phyloP scores from a whole-genome alignment of 768 basidiomycete genomes.

The Rhizopogon sp. region DNA sequence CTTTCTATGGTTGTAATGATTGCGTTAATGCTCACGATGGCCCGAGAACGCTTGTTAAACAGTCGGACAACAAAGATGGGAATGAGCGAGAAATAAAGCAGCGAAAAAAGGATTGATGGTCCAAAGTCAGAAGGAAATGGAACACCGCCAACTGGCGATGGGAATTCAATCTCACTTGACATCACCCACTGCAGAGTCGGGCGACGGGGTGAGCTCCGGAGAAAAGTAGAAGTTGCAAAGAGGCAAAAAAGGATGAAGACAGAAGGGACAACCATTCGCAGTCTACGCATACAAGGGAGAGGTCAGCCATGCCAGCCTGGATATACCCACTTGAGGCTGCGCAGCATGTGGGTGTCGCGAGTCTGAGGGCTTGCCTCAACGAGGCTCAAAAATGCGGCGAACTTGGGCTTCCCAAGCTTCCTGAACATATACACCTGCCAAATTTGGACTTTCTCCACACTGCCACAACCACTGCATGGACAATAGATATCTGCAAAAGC shows the following conservation, averaged over 20 bases:
- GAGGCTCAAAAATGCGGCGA: not conserved
- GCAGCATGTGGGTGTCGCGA: constrained; percentile 5
- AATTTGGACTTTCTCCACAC: not conserved
- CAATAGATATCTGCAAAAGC: too few species aligned
- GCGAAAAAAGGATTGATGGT: constrained; percentile 38
- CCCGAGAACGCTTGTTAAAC: constrained; percentile 30
- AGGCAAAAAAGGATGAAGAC: not conserved
- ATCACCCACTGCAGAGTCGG: not conserved
- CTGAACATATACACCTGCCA: not conserved
- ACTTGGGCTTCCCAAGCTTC: not conserved
- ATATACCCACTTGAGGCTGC: not conserved
- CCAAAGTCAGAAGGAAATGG: constrained; percentile 35
- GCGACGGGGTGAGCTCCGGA: not conserved
- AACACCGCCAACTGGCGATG: constrained; percentile 41
- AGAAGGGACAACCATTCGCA: not conserved
- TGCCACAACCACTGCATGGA: too few species aligned
- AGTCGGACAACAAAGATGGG: constrained; percentile 34
- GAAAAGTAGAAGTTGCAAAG: not conserved
- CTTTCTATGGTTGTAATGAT: constrained; percentile 32
- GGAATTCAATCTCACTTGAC: constrained; percentile 23
- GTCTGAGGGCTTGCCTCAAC: constrained; percentile 2
- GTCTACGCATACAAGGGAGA: not conserved
- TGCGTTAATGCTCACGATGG: constrained; percentile 29
- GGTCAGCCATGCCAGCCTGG: not conserved
- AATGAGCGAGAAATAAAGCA: constrained; percentile 32